A percentile compares a stretch with the other conserved stretches of the same genome.
phyloP scores from a whole-genome alignment of 805 yeast genomes.

The Yueomyces sp. region DNA sequence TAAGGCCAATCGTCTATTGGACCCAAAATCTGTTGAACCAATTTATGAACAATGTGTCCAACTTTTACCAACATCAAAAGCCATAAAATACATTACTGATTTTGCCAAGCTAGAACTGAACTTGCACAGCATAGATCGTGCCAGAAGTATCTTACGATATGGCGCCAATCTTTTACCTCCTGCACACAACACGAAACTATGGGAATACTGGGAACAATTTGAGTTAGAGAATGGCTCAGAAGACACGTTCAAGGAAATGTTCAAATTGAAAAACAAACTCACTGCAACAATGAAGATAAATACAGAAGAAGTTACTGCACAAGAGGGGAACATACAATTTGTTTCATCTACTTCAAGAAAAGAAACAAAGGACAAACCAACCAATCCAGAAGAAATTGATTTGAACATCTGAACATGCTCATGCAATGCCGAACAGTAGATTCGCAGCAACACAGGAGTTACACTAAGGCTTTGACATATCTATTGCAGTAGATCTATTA shows the following conservation, averaged over 20 bases:
- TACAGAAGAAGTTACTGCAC: conserved; percentile 14
- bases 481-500: too few relatives aligned
- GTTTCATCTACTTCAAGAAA: conserved; percentile 35
- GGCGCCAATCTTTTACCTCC: conserved; percentile 34
- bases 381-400: conserved; percentile 50
- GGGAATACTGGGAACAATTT: conserved; percentile 64
- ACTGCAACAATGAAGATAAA: conserved; percentile 19
- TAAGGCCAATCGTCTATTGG: conserved; percentile 28
- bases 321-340: conserved; percentile 27
- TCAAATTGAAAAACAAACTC: conserved; percentile 38
- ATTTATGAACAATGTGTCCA: conserved; percentile 41
- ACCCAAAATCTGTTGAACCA: conserved; percentile 31
- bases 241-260: conserved; percentile 59
- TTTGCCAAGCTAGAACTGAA: conserved; percentile 45
- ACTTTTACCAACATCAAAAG: conserved; percentile 29
- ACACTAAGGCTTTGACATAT: too few relatives aligned
- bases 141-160: conserved; percentile 46
- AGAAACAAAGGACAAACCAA: conserved; percentile 8
- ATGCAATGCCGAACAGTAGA: too few relatives aligned
- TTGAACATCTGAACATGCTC: conserved; percentile 27
- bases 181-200: conserved; percentile 25
- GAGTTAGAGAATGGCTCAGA: conserved; percentile 65
- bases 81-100: conserved; percentile 32
- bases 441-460: too few relatives aligned
- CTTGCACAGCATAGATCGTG: conserved; percentile 42